A percentile compares a stretch with the other conserved stretches of the same genome.
Evolutionary conservation across 2,329 filamentous ascomycete genomes (phyloP).

Genomic region (Fusarium clavum): DNA sequence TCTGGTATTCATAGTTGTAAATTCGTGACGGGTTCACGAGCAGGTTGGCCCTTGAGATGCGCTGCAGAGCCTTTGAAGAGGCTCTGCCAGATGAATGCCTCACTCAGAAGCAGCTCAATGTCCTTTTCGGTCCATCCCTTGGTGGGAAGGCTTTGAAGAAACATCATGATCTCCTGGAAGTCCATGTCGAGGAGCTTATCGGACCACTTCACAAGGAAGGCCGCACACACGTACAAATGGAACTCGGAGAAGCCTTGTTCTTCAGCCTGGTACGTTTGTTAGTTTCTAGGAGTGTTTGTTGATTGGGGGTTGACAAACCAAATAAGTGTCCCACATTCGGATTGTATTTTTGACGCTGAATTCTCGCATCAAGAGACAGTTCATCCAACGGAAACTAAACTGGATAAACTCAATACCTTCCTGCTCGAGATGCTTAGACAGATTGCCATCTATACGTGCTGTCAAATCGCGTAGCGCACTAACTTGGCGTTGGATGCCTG

Average conservation of each 20-base stretch:
- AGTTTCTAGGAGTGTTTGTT: neutral
- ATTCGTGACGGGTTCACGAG: constrained; percentile 51
- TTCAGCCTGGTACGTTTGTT: constrained; percentile 75
- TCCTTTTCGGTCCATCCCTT: constrained; percentile 97
- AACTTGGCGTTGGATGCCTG: constrained; percentile 95
- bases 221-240: constrained; percentile 97
- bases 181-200: constrained; percentile 96
- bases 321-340: constrained; percentile 99
- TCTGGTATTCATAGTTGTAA: constrained; percentile 50
- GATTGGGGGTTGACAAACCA: constrained; percentile 69
- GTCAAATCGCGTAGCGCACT: constrained; percentile 89
- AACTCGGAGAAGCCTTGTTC: constrained; percentile 99
- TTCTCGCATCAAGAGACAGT: constrained; percentile 97
- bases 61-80: constrained; percentile 94
- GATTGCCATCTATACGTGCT: constrained; percentile 82
- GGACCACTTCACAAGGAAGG: constrained; percentile 98
- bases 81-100: constrained; percentile 99
- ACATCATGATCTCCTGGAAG: constrained; percentile 99
- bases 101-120: constrained; percentile 92
- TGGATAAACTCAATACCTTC: constrained; percentile 99
- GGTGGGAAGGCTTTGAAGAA: constrained; percentile 92
- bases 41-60: constrained; percentile 74
- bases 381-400: constrained; percentile 99
- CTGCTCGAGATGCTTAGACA: constrained; percentile 89
- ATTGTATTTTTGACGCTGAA: constrained; percentile 97